Evolutionary conservation across 1,284 basidiomycete species (phyloP).

Genomic region (Salmacisia buchloeana): DNA sequence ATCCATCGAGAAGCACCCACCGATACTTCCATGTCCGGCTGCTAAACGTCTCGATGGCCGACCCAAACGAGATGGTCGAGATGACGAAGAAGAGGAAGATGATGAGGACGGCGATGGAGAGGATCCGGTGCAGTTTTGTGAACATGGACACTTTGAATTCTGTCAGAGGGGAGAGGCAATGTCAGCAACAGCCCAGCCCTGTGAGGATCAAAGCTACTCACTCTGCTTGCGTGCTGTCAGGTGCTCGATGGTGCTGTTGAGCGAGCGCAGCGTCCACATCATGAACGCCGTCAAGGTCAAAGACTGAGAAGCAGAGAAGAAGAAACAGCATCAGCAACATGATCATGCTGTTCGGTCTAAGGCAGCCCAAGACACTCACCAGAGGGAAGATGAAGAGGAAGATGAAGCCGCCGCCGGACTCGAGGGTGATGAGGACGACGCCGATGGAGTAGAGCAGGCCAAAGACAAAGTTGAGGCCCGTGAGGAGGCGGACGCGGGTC

Average conservation of each 20-base stretch:
- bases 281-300: conserved; percentile 90
- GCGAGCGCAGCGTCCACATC: conserved; percentile 65
- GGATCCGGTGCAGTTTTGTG: conserved; percentile 70
- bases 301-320: conserved; percentile 73
- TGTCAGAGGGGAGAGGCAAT: not conserved
- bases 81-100: conserved; percentile 79
- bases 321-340: conserved; percentile 60
- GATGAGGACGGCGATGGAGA: conserved; percentile 75
- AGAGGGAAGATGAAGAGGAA: conserved; percentile 35
- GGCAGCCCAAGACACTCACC: conserved; percentile 52
- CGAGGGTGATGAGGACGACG: conserved; percentile 68
- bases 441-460: conserved; percentile 63
- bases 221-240: conserved; percentile 42
- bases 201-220: not conserved
- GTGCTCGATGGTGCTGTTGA: conserved; percentile 41
- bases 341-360: conserved; percentile 68
- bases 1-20: conserved; percentile 97
- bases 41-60: conserved; percentile 84
- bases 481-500: conserved; percentile 69
- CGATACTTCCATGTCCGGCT: conserved; percentile 86
- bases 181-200: not conserved
- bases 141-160: conserved; percentile 51
- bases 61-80: conserved; percentile 82
- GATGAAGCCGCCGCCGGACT: conserved; percentile 54
- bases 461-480: conserved; percentile 82